A percentile compares a stretch with the other conserved stretches of the same genome.
Conservation (phyloP, 257 asterid genomes). For the Solanum lycopersicoides region DNA sequence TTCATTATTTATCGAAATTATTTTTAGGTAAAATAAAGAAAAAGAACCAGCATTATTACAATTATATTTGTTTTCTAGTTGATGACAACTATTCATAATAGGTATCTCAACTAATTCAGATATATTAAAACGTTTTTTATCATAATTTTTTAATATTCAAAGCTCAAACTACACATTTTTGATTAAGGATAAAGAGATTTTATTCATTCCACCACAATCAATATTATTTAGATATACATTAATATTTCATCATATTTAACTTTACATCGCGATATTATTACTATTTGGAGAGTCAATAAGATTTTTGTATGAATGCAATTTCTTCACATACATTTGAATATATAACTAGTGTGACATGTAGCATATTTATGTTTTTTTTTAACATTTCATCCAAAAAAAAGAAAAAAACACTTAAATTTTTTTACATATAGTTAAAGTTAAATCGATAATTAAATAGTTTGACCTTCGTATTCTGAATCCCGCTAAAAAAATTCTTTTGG, state of each 20-base stretch:
- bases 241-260: not conserved
- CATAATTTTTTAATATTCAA: not conserved
- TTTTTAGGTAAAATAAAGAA: not conserved
- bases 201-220: not conserved
- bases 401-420: not conserved
- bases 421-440: not conserved
- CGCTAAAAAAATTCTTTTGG: not conserved
- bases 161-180: not conserved
- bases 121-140: accelerated
- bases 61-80: too few relatives aligned
- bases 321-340: not conserved
- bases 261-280: not conserved
- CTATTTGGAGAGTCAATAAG: not conserved
- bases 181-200: accelerated
- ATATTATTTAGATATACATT: not conserved
- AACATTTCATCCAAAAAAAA: not conserved
- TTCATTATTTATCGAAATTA: not conserved
- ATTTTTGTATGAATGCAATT: not conserved
- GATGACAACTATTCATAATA: accelerated
- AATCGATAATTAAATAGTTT: not conserved
- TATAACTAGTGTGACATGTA: not conserved
- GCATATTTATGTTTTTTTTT: not conserved
- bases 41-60: not conserved
- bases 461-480: not conserved
- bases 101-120: not conserved